Evolutionary conservation across 805 yeast genomes (phyloP), one percentile per base, ranked within the genome.

Genomic region (Zygosaccharomyces pseudorouxii): DNA sequence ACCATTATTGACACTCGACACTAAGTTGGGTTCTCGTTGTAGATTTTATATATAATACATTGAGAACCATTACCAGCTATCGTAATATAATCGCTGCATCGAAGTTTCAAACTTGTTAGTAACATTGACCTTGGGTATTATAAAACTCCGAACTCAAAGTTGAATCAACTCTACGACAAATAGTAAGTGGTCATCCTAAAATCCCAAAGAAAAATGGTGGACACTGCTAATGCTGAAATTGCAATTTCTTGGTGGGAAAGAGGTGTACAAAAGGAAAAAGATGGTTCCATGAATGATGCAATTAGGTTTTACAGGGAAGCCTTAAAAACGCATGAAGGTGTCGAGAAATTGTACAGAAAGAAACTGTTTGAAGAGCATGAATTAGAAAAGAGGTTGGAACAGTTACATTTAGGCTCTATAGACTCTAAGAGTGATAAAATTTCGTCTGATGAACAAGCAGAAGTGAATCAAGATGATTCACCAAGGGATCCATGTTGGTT

Each of bases 221-320:
- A 25, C 11, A 25, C 28, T 23, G 44, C 23, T 25, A 25, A 38
- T 16, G 47, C 52, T 4, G 27, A 35, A 16, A 57, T 61, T 41
- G 95, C 96, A 2, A 68, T 88, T 37, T 73, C 71, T 45, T 68
- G 78, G 19, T 89, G 86, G 70, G 89, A 84, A 56, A 65, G 73
- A 44, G 97, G 89, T 2, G 78, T 82, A 0, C 79, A 75, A 42
- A 82, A 82, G 59, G 97, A 89, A 65, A 70, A 76, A 29, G 77
- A 73, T 43, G 96, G 96, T 0, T 71, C 80, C 52, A 75, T 89
- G 79, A 76, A 86, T n/a, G 96, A 89, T 58, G 96, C 96, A 1
- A 80, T 87, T 23, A 77, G 72, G 42, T 76, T 69, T 54, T 89
- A 89, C 65, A 71, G 95, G 52, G 73, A 75, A 53, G 96, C 97